Base-by-base conservation (phyloP, 78 protist species). In the Protostelium mycophagum region DNA sequence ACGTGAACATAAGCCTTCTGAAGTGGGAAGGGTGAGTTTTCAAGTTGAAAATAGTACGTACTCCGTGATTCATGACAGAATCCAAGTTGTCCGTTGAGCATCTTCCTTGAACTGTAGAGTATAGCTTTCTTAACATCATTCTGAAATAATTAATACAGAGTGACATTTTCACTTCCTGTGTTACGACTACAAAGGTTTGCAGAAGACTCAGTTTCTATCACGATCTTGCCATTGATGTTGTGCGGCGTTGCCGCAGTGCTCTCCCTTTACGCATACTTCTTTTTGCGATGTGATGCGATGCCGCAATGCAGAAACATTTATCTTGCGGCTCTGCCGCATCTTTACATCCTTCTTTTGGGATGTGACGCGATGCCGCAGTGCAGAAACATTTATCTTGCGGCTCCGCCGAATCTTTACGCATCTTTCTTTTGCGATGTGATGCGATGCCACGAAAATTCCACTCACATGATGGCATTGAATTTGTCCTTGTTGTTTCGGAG, bases 51-150 rank as follows among this genome's bases (percentile, higher is more conserved):
- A n/a, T n/a, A n/a, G n/a, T n/a, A n/a, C n/a, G n/a, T n/a, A n/a
- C 89, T 88, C 97, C 99, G 38, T 98, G 99, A 87, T 89, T 51
- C 89, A 38, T 51, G 25, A 96, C 89, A 23, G 97, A 31, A 90
- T 98, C 99, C n/a, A 89, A 37, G 86, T 94, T 94, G 88, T 98
- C 99, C 0, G 87, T 86, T 31, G 34, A 23, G 28, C 63, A 35
- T 31, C 95, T 85, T 35, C 98, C 98, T 28, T 88, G n/a, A 28
- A 92, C 97, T 16, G 95, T 87, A 28, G 91, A 37, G 93, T 91
- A 96, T 63, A 97, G 91, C 91, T 96, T 95, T 63, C 91, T 97
- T 86, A 97, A 39, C 97, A 95, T 92, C n/a, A 86, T 34, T 28
- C 85, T 89, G 83, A 0, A 35, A 38, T 39, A 28, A 86, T 23